Evolutionary conservation across 139 green algal genomes (phyloP), one percentile per base, ranked within the genome.

Genomic region (Chlorella sp.): DNA sequence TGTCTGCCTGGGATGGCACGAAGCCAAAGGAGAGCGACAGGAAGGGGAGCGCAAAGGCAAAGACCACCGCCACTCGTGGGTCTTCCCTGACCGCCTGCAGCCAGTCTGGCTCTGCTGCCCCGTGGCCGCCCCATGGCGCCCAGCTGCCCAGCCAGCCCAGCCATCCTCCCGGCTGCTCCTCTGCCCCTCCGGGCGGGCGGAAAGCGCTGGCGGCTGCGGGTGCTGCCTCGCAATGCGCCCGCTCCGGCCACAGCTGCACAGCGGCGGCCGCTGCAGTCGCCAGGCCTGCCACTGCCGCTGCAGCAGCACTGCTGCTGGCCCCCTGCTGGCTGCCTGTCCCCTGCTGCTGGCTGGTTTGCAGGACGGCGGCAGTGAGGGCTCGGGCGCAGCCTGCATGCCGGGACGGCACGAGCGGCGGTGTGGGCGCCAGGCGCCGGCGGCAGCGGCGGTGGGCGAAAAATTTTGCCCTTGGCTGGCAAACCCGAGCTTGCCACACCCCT

Each of bases 1-100:
- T 62, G 1, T 81, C 65, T 3, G 26, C 36, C 15, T 55, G 63
- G 4, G 47, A 21, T 23, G 86, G 86, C 16, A 67, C 23, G 72
- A 62, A 81, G 11, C 86, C 86, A 78, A 89, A 89, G 3, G 86
- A 84, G 2, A 89, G 81, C 30, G 86, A 83, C 23, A 89, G 81
- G 65, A 80, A 87, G 32, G 86, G 86, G 13, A 89, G 65, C 15
- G 73, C 81, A 41, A 85, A 80, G 26, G 81, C 81, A 32, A 89
- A 32, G n/a, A 89, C 86, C 11, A 89, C 86, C 16, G 81, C 67
- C n/a, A 89, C 80, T n/a, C 67, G 67, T 0, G 80, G 80, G 67
- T 85, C 80, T 2, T 85, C 47, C 13, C 11, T 9, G 4, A 85
- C 30, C 21, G 47, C 41, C 41, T 78, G 71, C 71, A 57, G 28